Evolutionary conservation across 768 basidiomycete species (phyloP).

Genomic region (Pulveroboletus frians): DNA sequence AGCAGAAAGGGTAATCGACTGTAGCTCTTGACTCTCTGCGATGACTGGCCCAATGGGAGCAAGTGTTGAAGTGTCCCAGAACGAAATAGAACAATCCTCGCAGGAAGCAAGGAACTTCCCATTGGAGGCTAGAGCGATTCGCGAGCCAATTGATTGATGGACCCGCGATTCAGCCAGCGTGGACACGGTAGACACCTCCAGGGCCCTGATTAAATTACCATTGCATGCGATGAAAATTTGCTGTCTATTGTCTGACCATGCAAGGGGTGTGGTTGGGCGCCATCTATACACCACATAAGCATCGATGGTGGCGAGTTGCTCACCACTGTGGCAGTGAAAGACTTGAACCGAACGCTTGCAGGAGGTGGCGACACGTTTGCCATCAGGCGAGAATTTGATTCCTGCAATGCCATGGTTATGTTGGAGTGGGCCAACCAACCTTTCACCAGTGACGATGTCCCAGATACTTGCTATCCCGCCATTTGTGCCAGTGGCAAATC

Average conservation of each 20-base stretch:
- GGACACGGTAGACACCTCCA: neutral
- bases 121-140: neutral
- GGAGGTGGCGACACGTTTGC: neutral
- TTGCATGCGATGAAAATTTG: neutral
- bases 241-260: neutral
- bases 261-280: neutral
- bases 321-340: neutral
- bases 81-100: neutral
- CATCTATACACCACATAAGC: neutral
- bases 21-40: too few relatives aligned
- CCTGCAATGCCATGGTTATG: neutral
- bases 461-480: neutral
- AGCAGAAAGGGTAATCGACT: neutral
- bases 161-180: neutral
- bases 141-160: too few relatives aligned
- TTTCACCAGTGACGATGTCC: neutral
- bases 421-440: neutral
- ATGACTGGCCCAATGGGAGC: neutral
- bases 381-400: neutral
- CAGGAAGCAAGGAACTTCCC: neutral
- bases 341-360: neutral
- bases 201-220: neutral
- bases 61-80: neutral
- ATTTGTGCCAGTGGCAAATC: neutral
- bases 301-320: neutral